phyloP scores from a whole-genome alignment of 441 rosid genomes.

The Erysimum pusillum region DNA sequence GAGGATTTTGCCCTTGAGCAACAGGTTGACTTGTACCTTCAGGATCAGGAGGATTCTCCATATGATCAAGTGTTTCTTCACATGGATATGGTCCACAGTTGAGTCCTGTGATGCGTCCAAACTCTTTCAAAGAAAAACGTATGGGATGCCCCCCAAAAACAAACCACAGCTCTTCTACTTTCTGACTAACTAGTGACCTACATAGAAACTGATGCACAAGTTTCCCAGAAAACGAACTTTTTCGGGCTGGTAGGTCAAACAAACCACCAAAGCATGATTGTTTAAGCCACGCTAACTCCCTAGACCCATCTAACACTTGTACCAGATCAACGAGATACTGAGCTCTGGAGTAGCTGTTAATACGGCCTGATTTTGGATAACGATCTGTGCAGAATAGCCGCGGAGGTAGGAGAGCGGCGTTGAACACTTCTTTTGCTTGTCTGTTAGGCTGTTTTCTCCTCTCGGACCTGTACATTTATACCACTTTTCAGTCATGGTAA shows the following conservation, averaged over 20 bases:
- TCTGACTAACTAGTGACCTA: background rate
- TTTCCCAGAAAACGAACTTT: background rate
- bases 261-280: background rate
- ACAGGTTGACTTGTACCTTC: no score
- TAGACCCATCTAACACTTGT: background rate
- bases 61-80: no score
- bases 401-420: background rate
- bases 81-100: background rate
- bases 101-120: background rate
- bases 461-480: no score
- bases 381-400: background rate
- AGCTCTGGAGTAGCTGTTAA: background rate
- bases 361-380: background rate
- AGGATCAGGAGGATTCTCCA: no score
- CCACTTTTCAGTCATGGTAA: no score
- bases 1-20: no score
- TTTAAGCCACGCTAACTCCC: background rate
- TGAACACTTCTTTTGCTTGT: no score
- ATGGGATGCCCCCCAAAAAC: background rate
- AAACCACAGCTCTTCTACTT: background rate
- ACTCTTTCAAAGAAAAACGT: background rate
- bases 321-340: background rate
- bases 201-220: background rate
- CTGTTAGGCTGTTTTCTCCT: no score
- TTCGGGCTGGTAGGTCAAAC: background rate